A percentile compares a stretch with the other conserved stretches of the same genome.
Conservation (phyloP, 2,329 filamentous ascomycete species). For the Venturia asperata region DNA sequence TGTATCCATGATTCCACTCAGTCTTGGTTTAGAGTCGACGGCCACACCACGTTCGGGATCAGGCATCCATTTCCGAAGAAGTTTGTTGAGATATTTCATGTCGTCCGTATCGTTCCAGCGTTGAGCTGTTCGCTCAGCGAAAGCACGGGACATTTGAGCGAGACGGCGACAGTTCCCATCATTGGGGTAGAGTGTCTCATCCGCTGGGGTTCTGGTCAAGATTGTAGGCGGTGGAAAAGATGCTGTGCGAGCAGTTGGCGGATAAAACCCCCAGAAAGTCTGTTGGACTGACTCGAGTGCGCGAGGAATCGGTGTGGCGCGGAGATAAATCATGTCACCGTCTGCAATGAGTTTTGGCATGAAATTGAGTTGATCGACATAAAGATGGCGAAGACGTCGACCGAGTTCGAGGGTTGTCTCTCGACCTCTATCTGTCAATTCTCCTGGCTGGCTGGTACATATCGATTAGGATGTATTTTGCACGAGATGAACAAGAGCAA, state of each 20-base stretch:
- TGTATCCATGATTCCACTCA: constrained; percentile 90
- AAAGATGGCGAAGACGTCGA: constrained; percentile 42
- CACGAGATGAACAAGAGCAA: neutral
- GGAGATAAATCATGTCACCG: constrained; percentile 39
- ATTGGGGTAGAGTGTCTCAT: constrained; percentile 46
- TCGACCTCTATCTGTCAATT: constrained; percentile 45
- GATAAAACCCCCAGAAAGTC: constrained; percentile 44
- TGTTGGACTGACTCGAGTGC: constrained; percentile 46
- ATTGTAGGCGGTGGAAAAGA: constrained; percentile 40
- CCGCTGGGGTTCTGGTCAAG: constrained; percentile 37
- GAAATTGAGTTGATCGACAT: constrained; percentile 44
- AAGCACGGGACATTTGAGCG: constrained; percentile 40
- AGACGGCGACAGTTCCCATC: constrained; percentile 44
- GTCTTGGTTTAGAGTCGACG: constrained; percentile 74
- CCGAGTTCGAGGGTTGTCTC: constrained; percentile 44
- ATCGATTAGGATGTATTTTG: neutral
- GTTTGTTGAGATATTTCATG: constrained; percentile 72
- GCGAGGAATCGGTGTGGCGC: constrained; percentile 44
- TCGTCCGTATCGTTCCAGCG: constrained; percentile 57
- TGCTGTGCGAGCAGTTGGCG: constrained; percentile 35
- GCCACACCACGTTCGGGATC: constrained; percentile 57
- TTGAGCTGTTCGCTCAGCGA: constrained; percentile 41
- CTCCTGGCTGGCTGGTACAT: constrained; percentile 37
- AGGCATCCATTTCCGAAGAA: constrained; percentile 83
- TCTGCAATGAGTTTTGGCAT: constrained; percentile 39